A percentile compares a stretch with the other conserved stretches of the same genome.
phyloP scores from a whole-genome alignment of 257 asterid species.

The Euphrasia confusa region DNA sequence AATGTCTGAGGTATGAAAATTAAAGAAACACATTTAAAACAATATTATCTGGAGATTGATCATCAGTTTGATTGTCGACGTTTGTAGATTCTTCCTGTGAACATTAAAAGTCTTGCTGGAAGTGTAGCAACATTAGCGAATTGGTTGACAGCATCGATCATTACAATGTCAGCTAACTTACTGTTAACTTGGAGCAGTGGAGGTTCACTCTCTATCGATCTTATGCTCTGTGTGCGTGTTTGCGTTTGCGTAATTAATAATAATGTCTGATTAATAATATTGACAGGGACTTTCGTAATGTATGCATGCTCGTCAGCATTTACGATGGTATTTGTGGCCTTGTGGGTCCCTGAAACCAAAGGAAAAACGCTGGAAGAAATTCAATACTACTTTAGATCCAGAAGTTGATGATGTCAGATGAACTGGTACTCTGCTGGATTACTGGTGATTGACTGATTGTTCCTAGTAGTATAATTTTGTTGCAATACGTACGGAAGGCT shows the following conservation, averaged over 20 bases:
- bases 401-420: too few relatives aligned
- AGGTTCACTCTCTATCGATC: slow-evolving; percentile 38
- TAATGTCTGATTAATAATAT: neutral
- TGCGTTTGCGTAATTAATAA: neutral
- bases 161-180: slow-evolving; percentile 77
- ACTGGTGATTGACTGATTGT: too few relatives aligned
- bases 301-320: slow-evolving; percentile 55
- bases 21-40: neutral
- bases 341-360: slow-evolving; percentile 91
- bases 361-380: slow-evolving; percentile 89
- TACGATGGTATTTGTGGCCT: slow-evolving; percentile 46
- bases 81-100: slow-evolving; percentile 74
- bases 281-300: slow-evolving; percentile 67
- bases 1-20: slow-evolving; percentile 76
- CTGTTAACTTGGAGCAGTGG: slow-evolving; percentile 85
- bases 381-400: slow-evolving; percentile 49
- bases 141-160: slow-evolving; percentile 72
- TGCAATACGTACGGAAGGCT: too few relatives aligned
- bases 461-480: too few relatives aligned
- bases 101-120: slow-evolving; percentile 85
- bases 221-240: neutral
- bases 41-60: neutral
- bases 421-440: too few relatives aligned
- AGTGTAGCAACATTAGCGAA: slow-evolving; percentile 84
- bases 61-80: neutral